These are phyloP conservation scores for Reticulascus tulasneorum DNA, from an alignment of 2,329 filamentous ascomycete species.

Conservation along the genomic window DNA sequence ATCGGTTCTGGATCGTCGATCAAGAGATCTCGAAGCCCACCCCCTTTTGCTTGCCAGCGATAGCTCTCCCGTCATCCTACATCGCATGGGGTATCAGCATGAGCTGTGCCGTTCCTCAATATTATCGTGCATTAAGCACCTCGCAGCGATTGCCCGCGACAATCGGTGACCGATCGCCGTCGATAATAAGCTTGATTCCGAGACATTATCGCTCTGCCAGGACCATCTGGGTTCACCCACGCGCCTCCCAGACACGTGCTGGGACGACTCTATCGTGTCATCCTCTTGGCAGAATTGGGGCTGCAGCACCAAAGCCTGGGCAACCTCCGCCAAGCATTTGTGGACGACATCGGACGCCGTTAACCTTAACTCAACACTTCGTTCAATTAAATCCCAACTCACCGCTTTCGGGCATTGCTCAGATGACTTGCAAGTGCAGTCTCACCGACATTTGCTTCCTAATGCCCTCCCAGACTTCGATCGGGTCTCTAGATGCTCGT, in stretches of 20 bases:
- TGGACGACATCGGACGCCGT: constrained; percentile 13
- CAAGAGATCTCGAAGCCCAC: not conserved
- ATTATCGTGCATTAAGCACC: not conserved
- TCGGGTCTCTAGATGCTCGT: too few species aligned
- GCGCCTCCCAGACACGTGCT: constrained; percentile 11
- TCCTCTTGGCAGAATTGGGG: constrained; percentile 13
- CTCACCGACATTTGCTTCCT: too few species aligned
- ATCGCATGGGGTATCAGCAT: not conserved
- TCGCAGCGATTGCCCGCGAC: not conserved
- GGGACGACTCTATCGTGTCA: constrained; percentile 10
- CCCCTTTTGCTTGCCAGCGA: not conserved
- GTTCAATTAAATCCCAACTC: not conserved
- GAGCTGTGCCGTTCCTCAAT: too few species aligned
- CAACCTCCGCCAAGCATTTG: constrained; percentile 11
- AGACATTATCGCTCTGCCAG: constrained; percentile 3
- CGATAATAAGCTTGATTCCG: constrained; percentile 1
- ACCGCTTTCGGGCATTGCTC: too few species aligned
- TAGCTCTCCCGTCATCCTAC: not conserved
- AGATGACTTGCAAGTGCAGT: too few species aligned
- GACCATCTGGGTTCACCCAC: constrained; percentile 11
- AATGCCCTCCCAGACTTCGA: too few species aligned
- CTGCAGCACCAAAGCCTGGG: too few species aligned
- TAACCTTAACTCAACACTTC: constrained; percentile 14
- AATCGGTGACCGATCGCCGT: not conserved
- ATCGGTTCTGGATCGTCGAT: constrained; percentile 8